phyloP scores from a whole-genome alignment of 306 rosid genomes.

The Dryas alaskensis region DNA sequence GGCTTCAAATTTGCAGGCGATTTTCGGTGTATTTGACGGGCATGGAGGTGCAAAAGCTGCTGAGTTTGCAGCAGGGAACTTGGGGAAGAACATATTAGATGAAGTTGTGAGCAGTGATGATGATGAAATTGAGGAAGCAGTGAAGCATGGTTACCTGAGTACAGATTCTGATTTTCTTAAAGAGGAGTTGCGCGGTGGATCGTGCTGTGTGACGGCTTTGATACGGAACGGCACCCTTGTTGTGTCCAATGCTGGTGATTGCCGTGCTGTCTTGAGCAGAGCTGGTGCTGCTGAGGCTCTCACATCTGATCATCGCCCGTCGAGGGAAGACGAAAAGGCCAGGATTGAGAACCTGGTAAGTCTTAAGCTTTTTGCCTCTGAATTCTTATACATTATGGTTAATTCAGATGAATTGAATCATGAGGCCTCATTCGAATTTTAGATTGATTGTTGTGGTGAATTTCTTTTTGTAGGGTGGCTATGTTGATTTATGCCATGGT shows the following conservation, averaged over 20 bases:
- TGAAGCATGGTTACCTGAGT: conserved; percentile 75
- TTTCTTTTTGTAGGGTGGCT: conserved; percentile 71
- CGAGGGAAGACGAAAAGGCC: conserved; percentile 72
- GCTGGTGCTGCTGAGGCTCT: conserved; percentile 75
- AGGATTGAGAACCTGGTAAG: conserved; percentile 75
- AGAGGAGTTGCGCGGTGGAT: conserved; percentile 66
- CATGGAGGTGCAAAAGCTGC: conserved; percentile 94
- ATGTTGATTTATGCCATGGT: conserved; percentile 82
- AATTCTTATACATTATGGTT: neutral
- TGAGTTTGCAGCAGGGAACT: conserved; percentile 71
- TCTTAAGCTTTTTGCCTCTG: neutral
- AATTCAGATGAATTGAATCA: neutral
- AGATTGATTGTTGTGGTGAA: conserved; percentile 26
- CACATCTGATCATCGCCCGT: conserved; percentile 87
- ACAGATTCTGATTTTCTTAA: conserved; percentile 79
- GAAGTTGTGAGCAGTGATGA: conserved; percentile 51
- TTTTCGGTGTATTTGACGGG: conserved; percentile 92
- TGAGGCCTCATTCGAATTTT: neutral
- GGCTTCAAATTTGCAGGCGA: conserved; percentile 54
- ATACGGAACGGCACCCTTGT: conserved; percentile 67
- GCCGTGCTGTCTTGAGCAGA: conserved; percentile 90
- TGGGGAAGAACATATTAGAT: conserved; percentile 61
- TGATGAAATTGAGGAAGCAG: conserved; percentile 55
- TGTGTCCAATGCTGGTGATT: conserved; percentile 87
- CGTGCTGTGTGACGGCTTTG: conserved; percentile 85